A percentile compares a stretch with the other conserved stretches of the same genome.
phyloP scores from a whole-genome alignment of 2,329 filamentous ascomycete species.

The Ustilaginoidea virens region DNA sequence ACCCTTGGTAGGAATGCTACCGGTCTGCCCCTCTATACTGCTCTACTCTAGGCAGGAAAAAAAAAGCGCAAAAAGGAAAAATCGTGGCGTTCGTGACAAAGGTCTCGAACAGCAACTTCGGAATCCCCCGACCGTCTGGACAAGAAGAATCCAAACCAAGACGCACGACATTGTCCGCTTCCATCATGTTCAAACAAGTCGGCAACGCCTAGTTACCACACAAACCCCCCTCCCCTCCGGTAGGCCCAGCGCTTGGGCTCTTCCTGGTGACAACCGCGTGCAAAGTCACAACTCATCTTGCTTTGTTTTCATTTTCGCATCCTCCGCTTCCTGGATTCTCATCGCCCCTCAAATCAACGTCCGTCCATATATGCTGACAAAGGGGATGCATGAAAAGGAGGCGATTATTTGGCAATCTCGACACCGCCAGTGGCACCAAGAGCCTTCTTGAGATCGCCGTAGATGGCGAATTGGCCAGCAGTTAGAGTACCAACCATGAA shows the following conservation, averaged over 20 bases:
- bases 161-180: slow-evolving; percentile 1
- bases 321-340: too few relatives aligned
- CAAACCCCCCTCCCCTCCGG: too few relatives aligned
- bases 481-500: slow-evolving; percentile 55
- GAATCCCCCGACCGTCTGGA: background rate
- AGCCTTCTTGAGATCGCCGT: slow-evolving; percentile 53
- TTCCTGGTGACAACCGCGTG: background rate
- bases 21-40: slow-evolving; percentile 10
- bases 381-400: background rate
- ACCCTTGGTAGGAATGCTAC: slow-evolving; percentile 9
- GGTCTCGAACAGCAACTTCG: background rate
- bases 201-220: background rate
- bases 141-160: slow-evolving; percentile 1
- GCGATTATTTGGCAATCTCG: slow-evolving; percentile 12
- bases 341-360: too few relatives aligned
- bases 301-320: background rate
- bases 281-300: background rate
- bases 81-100: slow-evolving; percentile 2
- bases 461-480: slow-evolving; percentile 78
- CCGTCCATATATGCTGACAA: too few relatives aligned
- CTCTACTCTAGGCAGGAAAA: slow-evolving; percentile 10
- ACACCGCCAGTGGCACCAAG: slow-evolving; percentile 19
- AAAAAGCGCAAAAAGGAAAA: too few relatives aligned
- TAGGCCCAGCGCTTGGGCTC: slow-evolving; percentile 9
- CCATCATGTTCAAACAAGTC: slow-evolving; percentile 1